These are phyloP conservation scores for Lathyrus oleraceus DNA, from an alignment of 306 rosid species.

Conservation along the genomic window DNA sequence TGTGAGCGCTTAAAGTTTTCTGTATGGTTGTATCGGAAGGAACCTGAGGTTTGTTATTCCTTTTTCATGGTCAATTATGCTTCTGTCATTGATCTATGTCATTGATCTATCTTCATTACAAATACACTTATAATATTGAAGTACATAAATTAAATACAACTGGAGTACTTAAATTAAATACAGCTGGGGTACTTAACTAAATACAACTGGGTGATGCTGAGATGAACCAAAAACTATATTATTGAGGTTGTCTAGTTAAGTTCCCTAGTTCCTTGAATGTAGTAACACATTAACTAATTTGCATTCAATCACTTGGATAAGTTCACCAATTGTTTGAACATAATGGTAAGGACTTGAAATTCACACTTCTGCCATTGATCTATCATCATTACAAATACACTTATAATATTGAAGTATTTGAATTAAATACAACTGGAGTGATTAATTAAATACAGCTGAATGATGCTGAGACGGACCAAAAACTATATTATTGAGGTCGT, in stretches of 20 bases:
- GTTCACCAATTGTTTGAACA: background rate
- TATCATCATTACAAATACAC: too few species aligned
- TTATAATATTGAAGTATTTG: too few species aligned
- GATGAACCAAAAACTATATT: conserved; percentile 4
- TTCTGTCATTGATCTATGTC: background rate
- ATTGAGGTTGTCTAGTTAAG: conserved; percentile 15
- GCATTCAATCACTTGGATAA: conserved; percentile 8
- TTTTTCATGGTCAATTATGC: background rate
- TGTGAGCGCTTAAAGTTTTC: background rate
- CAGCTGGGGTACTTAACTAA: too few species aligned
- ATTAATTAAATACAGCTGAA: background rate
- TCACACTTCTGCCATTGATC: background rate
- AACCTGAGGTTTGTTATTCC: conserved; percentile 15
- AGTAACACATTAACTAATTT: background rate
- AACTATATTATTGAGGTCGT: conserved; percentile 15
- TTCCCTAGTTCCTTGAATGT: conserved; percentile 14
- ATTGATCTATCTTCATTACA: background rate
- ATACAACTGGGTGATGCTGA: background rate
- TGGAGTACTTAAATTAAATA: too few species aligned
- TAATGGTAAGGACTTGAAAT: conserved; percentile 13
- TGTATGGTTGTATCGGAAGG: conserved; percentile 11
- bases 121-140: conserved; percentile 2
- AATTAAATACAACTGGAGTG: too few species aligned
- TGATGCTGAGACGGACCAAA: conserved; percentile 6
- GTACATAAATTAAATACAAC: background rate